Conservation (phyloP, 2,329 filamentous ascomycete genomes). For the Fusarium piperis region DNA sequence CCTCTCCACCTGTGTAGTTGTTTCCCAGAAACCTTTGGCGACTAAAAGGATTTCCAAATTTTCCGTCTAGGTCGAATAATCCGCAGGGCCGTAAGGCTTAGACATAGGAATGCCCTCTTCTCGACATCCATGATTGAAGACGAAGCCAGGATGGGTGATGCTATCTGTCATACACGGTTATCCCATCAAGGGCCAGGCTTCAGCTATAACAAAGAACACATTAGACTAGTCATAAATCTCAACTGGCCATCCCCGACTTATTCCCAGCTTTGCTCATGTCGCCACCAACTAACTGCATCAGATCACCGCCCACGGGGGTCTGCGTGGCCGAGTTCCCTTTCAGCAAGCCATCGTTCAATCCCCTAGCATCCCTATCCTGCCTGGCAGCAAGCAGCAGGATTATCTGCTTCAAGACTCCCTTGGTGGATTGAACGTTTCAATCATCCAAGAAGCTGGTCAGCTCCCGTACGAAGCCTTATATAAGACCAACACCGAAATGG, state of each 20-base stretch:
- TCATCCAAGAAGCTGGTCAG: background rate
- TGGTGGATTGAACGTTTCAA: background rate
- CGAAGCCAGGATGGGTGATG: conserved; percentile 19
- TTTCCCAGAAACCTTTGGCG: no score
- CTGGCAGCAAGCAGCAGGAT: background rate
- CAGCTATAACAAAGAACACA: no score
- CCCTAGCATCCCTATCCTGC: background rate
- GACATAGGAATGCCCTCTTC: background rate
- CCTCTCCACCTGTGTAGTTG: background rate
- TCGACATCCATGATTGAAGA: background rate
- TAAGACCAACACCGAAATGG: background rate
- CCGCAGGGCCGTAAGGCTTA: background rate
- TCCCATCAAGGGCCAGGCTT: no score
- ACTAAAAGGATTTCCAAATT: background rate
- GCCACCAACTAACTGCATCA: conserved; percentile 44
- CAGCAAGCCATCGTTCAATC: background rate
- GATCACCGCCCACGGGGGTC: background rate
- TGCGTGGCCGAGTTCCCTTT: background rate
- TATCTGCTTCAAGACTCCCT: background rate
- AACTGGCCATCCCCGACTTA: background rate
- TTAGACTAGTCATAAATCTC: no score
- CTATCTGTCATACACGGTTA: no score
- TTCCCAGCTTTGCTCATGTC: background rate
- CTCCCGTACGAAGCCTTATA: background rate
- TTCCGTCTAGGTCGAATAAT: background rate